Evolutionary conservation across 179 eudicot genomes (phyloP).

Genomic region (Spinacia oleracea): DNA sequence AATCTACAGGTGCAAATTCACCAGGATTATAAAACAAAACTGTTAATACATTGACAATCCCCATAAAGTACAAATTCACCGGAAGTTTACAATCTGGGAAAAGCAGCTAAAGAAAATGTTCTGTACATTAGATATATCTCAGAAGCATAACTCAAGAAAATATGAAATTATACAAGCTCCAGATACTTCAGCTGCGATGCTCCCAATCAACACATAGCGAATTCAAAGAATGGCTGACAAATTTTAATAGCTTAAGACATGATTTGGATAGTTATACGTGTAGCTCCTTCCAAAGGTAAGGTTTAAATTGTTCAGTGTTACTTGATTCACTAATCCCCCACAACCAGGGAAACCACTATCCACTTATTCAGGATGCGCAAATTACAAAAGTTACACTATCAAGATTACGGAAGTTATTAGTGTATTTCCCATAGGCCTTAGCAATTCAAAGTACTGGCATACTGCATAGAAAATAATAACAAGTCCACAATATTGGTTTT

Average conservation of each 20-base stretch:
- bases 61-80: neutral
- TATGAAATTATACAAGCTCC: no score
- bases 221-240: neutral
- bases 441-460: neutral
- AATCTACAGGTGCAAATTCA: neutral
- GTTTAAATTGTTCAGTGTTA: neutral
- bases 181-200: no score
- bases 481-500: neutral
- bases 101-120: neutral
- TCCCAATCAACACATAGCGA: neutral
- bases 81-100: neutral
- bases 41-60: neutral
- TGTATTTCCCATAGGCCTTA: no score
- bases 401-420: neutral
- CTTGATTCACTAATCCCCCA: neutral
- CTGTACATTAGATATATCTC: no score
- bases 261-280: neutral
- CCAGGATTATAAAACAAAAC: neutral
- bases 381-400: neutral
- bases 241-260: neutral
- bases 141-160: no score
- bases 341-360: neutral
- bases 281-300: neutral
- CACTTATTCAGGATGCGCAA: neutral
- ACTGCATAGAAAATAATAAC: neutral